A percentile compares a stretch with the other conserved stretches of the same genome.
These are phyloP conservation scores for Penicillium pulvis DNA, from an alignment of 495 filamentous ascomycete species.

Conservation along the genomic window DNA sequence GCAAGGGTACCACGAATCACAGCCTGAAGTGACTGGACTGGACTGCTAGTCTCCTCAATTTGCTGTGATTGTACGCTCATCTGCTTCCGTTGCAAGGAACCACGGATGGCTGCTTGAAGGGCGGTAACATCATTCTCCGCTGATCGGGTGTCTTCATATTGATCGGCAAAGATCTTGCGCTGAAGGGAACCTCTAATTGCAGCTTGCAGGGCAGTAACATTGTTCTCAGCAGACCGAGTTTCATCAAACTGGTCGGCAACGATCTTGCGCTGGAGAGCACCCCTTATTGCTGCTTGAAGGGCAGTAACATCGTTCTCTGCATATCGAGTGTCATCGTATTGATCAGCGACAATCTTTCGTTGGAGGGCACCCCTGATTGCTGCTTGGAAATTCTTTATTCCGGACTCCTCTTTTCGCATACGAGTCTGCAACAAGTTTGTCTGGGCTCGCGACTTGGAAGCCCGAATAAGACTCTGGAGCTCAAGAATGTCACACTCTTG, in stretches of 20 bases:
- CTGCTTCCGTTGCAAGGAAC: conserved; percentile 46
- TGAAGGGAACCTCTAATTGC: conserved; percentile 60
- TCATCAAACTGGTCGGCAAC: conserved; percentile 49
- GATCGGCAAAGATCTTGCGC: conserved; percentile 46
- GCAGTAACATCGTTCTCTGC: conserved; percentile 52
- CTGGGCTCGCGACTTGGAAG: conserved; percentile 69
- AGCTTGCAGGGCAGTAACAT: conserved; percentile 69
- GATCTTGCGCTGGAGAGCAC: conserved; percentile 52
- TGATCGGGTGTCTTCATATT: conserved; percentile 48
- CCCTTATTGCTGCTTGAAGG: conserved; percentile 74
- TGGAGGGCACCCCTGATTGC: conserved; percentile 62
- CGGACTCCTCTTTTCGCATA: conserved; percentile 58
- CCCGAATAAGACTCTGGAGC: conserved; percentile 85
- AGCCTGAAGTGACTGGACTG: conserved; percentile 43
- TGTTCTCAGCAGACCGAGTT: conserved; percentile 44
- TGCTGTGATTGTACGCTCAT: conserved; percentile 55
- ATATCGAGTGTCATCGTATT: conserved; percentile 49
- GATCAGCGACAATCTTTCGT: conserved; percentile 47
- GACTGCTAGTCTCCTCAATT: conserved; percentile 28
- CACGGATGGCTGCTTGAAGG: conserved; percentile 72
- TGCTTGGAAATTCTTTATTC: conserved; percentile 61
- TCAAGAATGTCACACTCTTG: conserved; percentile 71
- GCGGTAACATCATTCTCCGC: conserved; percentile 51
- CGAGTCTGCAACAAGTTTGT: conserved; percentile 63
- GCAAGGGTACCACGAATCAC: conserved; percentile 55